Conservation (phyloP, 768 basidiomycete genomes). For the Fomitopsis serialis region DNA sequence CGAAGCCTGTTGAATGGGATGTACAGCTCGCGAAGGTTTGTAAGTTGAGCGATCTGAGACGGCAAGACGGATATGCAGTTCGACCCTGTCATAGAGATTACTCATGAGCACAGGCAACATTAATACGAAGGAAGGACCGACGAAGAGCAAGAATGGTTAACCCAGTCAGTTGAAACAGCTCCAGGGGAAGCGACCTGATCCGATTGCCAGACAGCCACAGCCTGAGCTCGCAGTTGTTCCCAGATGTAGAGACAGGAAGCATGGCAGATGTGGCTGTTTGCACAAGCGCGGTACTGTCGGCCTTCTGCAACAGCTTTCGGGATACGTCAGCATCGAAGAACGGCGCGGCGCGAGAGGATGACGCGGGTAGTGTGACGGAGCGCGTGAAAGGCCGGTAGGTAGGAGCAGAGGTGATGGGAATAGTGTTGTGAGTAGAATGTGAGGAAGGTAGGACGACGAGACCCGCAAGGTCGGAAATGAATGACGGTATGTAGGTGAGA, state of each 20-base stretch:
- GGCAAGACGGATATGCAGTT: conserved; percentile 56
- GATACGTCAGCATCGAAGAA: conserved; percentile 15
- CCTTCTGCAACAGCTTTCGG: conserved; percentile 3
- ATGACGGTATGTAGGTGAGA: conserved; percentile 45
- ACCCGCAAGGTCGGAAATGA: conserved; percentile 39
- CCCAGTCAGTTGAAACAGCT: conserved; percentile 51
- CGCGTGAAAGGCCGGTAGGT: conserved; percentile 19
- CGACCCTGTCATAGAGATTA: conserved; percentile 40
- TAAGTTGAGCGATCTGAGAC: conserved; percentile 53
- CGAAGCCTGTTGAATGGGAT: conserved; percentile 51
- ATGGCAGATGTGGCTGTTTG: conserved; percentile 12
- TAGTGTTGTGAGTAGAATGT: conserved; percentile 20
- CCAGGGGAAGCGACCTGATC: conserved; percentile 48
- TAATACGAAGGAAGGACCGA: conserved; percentile 31
- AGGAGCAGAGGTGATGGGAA: conserved; percentile 20
- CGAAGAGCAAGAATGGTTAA: conserved; percentile 61
- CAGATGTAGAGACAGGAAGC: conserved; percentile 22
- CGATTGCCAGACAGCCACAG: conserved; percentile 52
- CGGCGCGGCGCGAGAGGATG: conserved; percentile 4
- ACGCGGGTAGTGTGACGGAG: conserved; percentile 15
- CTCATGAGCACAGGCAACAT: background rate
- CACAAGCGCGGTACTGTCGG: conserved; percentile 2
- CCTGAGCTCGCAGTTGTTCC: conserved; percentile 36
- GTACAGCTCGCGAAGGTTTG: conserved; percentile 53
- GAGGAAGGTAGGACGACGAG: conserved; percentile 37